Percentiles rank a stretch among this genome's conserved stretches.
Conservation (phyloP, 306 rosid species). For the Ceratonia siliqua region DNA sequence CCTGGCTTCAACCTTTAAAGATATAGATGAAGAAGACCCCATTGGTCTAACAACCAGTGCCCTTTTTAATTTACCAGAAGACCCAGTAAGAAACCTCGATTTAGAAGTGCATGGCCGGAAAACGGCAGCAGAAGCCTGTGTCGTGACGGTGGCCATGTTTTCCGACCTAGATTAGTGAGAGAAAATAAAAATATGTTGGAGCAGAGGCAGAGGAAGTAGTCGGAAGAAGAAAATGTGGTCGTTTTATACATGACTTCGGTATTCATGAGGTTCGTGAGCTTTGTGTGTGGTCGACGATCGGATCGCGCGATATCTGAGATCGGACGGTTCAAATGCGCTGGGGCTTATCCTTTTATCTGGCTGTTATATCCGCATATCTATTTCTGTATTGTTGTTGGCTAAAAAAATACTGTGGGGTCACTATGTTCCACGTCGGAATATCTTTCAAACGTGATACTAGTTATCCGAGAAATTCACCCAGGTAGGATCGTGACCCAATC, state of each 20-base stretch:
- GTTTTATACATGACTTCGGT: slow-evolving; percentile 42
- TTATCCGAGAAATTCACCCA: slow-evolving; percentile 15
- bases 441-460: neutral
- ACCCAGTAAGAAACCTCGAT: slow-evolving; percentile 72
- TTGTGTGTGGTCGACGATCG: slow-evolving; percentile 44
- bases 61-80: slow-evolving; percentile 68
- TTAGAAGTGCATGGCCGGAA: slow-evolving; percentile 69
- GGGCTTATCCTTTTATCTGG: slow-evolving; percentile 87
- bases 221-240: slow-evolving; percentile 24
- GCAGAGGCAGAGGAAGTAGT: neutral
- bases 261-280: slow-evolving; percentile 62
- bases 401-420: slow-evolving; percentile 58
- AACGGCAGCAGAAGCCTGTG: slow-evolving; percentile 87
- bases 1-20: slow-evolving; percentile 82
- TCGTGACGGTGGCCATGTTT: slow-evolving; percentile 87
- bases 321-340: slow-evolving; percentile 43
- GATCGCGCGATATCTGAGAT: slow-evolving; percentile 44
- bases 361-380: slow-evolving; percentile 56
- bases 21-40: slow-evolving; percentile 43
- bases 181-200: too few relatives aligned
- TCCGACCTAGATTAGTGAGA: too few relatives aligned
- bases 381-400: slow-evolving; percentile 58
- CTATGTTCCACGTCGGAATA: neutral
- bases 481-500: slow-evolving; percentile 41
- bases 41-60: slow-evolving; percentile 60